phyloP scores from a whole-genome alignment of 768 basidiomycete genomes.

The Collybiopsis luxurians region DNA sequence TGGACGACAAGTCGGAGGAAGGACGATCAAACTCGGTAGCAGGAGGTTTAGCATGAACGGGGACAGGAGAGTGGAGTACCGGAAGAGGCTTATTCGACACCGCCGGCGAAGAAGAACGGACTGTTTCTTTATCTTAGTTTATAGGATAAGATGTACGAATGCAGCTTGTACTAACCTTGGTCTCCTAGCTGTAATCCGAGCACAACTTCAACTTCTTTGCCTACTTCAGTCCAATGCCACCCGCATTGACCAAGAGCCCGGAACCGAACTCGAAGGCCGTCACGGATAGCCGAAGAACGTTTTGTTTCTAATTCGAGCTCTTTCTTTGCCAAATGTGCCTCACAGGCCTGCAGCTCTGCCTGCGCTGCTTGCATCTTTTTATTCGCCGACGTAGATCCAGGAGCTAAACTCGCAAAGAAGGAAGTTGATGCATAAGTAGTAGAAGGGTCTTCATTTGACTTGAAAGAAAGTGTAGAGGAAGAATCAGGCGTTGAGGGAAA shows the following conservation, averaged over 20 bases:
- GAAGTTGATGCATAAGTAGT: constrained; percentile 7
- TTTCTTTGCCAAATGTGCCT: constrained; percentile 66
- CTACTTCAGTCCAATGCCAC: constrained; percentile 64
- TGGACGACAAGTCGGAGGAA: constrained; percentile 57
- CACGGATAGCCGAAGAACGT: constrained; percentile 53
- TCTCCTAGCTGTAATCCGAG: constrained; percentile 23
- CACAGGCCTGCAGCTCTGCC: constrained; percentile 79
- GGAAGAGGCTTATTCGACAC: constrained; percentile 24
- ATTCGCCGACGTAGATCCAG: constrained; percentile 13
- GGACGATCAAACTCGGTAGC: constrained; percentile 17
- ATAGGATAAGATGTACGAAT: background rate
- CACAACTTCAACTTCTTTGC: constrained; percentile 52
- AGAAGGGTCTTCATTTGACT: constrained; percentile 20
- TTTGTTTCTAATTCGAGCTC: constrained; percentile 59
- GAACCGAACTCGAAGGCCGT: constrained; percentile 62
- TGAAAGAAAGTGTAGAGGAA: constrained; percentile 41
- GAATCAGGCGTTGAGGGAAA: constrained; percentile 30
- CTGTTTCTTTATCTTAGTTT: background rate
- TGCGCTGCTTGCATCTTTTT: constrained; percentile 65
- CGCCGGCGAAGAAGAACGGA: background rate
- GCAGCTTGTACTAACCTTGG: background rate
- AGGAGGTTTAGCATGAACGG: background rate
- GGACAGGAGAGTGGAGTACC: constrained; percentile 10
- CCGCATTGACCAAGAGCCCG: constrained; percentile 69
- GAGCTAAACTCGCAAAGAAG: background rate